Evolutionary conservation across 441 rosid species (phyloP), one percentile per base, ranked within the genome.

Genomic region (Monsonia emarginata): DNA sequence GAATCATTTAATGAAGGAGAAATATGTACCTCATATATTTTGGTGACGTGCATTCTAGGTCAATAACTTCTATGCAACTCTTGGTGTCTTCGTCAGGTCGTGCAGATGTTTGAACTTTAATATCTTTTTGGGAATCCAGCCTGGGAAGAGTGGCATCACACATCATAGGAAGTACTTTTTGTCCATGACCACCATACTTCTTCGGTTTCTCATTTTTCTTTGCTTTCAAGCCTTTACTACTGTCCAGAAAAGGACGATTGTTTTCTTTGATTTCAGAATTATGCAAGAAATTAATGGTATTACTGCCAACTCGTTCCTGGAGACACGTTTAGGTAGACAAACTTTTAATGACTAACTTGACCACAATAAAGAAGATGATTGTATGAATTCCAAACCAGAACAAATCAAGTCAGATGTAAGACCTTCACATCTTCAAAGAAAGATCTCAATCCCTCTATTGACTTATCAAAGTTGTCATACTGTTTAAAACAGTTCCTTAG

Each of bases 391-490:
- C 9, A 65, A 77, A 58, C 54, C 52, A 57, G 38, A 63, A 68
- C 54, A 44, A 68, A 69, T 42, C 38, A 31, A 24, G 66, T 52
- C 25, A 21, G 28, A 46, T 36, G 69, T 46, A 46, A 31, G 60
- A 86, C 97, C 99, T 89, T 86, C 76, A 74, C 89, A 81, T 76
- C 86, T 70, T 78, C 75, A 84, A 91, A 95, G 81, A 88, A 91
- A 6, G 84, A 82, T 76, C 74, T 79, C 63, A 91, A 75, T 59
- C 75, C 90, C 69, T 89, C 87, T 60, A 93, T 66, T 10, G 90
- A 81, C 40, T 18, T 61, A 62, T 79, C 86, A 68, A 86, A 94
- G 78, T 70, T 82, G 62, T 84, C 91, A 66, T 84, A 81, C 69
- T 74, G 79, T 71, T 75, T 78, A 65, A 94, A 78, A 46, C 91